Evolutionary conservation across 2,329 filamentous ascomycete species (phyloP).

Genomic region (Penicillium rolfsii): DNA sequence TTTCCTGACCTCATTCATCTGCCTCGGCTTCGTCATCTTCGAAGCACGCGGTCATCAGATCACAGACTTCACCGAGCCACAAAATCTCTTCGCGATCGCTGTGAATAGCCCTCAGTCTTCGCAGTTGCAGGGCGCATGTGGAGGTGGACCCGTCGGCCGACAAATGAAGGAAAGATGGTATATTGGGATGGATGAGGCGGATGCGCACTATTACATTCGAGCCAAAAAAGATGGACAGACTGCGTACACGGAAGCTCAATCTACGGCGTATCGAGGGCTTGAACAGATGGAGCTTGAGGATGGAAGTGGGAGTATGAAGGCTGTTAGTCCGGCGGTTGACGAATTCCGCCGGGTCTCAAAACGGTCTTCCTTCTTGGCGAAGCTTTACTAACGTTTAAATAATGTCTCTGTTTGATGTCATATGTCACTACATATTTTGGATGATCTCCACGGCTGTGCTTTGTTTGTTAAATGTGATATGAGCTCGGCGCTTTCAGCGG

Average conservation of each 20-base stretch:
- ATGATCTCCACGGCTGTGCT: background rate
- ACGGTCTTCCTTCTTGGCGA: conserved; percentile 31
- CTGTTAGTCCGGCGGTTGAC: conserved; percentile 38
- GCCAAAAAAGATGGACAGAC: conserved; percentile 32
- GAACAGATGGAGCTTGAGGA: conserved; percentile 26
- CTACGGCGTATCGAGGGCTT: conserved; percentile 7
- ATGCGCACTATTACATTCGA: conserved; percentile 58
- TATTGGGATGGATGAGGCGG: conserved; percentile 51
- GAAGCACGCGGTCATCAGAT: conserved; percentile 62
- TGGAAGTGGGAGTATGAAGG: conserved; percentile 12
- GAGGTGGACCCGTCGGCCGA: conserved; percentile 56
- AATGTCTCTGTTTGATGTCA: background rate
- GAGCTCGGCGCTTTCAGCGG: background rate
- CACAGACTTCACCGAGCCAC: conserved; percentile 77
- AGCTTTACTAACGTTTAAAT: conserved; percentile 28
- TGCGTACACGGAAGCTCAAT: conserved; percentile 5
- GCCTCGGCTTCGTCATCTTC: conserved; percentile 64
- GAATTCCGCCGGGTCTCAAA: conserved; percentile 40
- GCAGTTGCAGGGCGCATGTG: conserved; percentile 59
- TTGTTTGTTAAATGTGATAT: background rate
- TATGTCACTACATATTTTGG: background rate
- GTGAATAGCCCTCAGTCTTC: conserved; percentile 64
- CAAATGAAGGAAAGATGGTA: conserved; percentile 54
- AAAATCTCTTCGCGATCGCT: conserved; percentile 73
- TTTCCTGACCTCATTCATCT: conserved; percentile 68